Evolutionary conservation across 192 early-diverging fungal genomes (phyloP).

Genomic region (Lobosporangium transversale): DNA sequence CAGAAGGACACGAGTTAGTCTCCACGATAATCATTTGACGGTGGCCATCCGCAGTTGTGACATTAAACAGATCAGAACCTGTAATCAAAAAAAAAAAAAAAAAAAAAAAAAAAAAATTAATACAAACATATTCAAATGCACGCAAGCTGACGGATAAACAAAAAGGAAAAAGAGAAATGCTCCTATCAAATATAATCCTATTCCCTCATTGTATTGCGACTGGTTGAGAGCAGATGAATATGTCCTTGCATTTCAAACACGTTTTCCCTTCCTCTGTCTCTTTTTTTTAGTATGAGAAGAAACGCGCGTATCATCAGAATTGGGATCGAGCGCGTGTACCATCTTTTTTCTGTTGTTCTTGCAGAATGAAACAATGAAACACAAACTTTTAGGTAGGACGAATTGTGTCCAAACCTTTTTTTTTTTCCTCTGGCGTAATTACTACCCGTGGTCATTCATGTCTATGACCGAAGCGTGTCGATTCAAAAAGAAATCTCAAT

Average conservation of each 20-base stretch:
- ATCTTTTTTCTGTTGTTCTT: no score
- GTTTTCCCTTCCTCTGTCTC: slow-evolving; percentile 1
- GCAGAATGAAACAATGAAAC: no score
- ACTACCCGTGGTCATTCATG: no score
- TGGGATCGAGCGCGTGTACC: background rate
- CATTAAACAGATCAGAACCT: slow-evolving; percentile 90
- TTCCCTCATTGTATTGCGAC: slow-evolving; percentile 18
- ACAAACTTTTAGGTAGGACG: no score
- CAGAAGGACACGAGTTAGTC: slow-evolving; percentile 91
- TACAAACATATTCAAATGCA: background rate
- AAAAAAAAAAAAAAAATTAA: slow-evolving; percentile 4
- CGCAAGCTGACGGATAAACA: background rate
- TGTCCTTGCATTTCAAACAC: no score
- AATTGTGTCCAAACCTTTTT: no score
- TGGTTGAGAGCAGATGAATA: slow-evolving; percentile 12
- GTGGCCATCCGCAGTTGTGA: slow-evolving; percentile 82
- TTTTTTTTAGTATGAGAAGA: background rate
- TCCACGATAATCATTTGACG: slow-evolving; percentile 94
- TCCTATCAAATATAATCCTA: background rate
- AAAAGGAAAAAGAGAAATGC: slow-evolving; percentile 13
- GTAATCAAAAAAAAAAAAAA: slow-evolving; percentile 1
- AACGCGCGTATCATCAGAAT: no score
- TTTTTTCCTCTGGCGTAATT: no score
- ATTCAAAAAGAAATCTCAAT: no score
- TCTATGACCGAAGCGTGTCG: no score